phyloP scores from a whole-genome alignment of 2,329 filamentous ascomycete species.

The Mycocentrospora acerina region DNA sequence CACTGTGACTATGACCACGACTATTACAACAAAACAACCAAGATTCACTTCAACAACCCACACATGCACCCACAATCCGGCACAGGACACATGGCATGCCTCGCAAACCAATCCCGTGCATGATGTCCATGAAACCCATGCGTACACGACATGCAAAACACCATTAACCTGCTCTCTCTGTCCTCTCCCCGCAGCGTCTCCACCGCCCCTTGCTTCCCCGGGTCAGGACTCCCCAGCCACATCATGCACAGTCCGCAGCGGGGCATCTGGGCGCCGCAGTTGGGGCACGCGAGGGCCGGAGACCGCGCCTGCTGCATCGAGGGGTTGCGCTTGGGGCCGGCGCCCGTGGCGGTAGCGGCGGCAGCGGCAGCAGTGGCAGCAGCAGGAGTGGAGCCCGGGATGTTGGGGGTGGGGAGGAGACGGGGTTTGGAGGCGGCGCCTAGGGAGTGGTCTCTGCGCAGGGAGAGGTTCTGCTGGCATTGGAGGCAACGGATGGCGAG shows the following conservation, averaged over 20 bases:
- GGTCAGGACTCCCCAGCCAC: slow-evolving; percentile 62
- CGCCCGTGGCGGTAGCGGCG: slow-evolving; percentile 7
- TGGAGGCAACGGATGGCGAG: slow-evolving; percentile 76
- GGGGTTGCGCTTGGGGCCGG: too few relatives aligned
- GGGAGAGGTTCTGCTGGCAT: slow-evolving; percentile 62
- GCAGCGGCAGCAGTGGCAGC: slow-evolving; percentile 5
- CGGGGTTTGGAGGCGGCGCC: slow-evolving; percentile 11
- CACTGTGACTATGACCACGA: background rate
- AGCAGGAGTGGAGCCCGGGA: slow-evolving; percentile 6
- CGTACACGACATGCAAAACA: slow-evolving; percentile 63
- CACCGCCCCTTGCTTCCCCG: slow-evolving; percentile 45
- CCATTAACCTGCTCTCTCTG: slow-evolving; percentile 56
- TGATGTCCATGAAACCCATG: slow-evolving; percentile 66
- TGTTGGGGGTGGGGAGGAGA: slow-evolving; percentile 18
- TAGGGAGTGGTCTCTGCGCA: slow-evolving; percentile 30
- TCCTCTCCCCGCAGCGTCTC: slow-evolving; percentile 45
- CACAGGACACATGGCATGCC: slow-evolving; percentile 57
- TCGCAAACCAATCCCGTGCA: slow-evolving; percentile 62
- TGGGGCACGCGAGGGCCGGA: slow-evolving; percentile 59
- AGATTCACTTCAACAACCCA: slow-evolving; percentile 44
- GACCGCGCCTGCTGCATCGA: slow-evolving; percentile 35
- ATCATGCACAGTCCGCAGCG: slow-evolving; percentile 63
- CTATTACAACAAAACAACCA: background rate
- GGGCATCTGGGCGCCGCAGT: slow-evolving; percentile 64
- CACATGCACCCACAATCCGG: slow-evolving; percentile 58